Conservation (phyloP, 768 basidiomycete species). For the Pulveroboletus sp. region DNA sequence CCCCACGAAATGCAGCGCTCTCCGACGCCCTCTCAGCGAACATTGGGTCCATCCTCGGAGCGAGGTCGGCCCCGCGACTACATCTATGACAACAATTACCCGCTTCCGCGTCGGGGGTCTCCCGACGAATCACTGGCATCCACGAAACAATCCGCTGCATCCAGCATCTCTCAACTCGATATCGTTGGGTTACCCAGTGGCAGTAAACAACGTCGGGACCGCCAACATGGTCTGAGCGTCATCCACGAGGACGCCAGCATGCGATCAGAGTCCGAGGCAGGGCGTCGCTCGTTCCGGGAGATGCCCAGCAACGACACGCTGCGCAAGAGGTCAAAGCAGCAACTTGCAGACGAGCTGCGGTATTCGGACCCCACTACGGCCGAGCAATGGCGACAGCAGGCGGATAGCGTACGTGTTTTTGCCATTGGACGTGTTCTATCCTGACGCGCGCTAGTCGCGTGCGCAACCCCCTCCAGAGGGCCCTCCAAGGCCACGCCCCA, state of each 20-base stretch:
- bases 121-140: slow-evolving; percentile 30
- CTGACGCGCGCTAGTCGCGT: slow-evolving; percentile 14
- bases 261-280: slow-evolving; percentile 25
- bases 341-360: slow-evolving; percentile 33
- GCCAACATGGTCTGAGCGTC: slow-evolving; percentile 24
- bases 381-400: slow-evolving; percentile 31
- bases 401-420: slow-evolving; percentile 16
- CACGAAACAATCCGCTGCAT: slow-evolving; percentile 26
- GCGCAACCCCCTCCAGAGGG: slow-evolving; percentile 12
- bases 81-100: slow-evolving; percentile 19
- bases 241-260: slow-evolving; percentile 32
- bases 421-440: too few relatives aligned
- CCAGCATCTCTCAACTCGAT: slow-evolving; percentile 33
- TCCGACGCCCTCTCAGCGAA: slow-evolving; percentile 26
- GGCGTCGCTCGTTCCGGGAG: slow-evolving; percentile 11
- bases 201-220: slow-evolving; percentile 21
- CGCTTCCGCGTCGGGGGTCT: slow-evolving; percentile 21
- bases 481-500: slow-evolving; percentile 16
- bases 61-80: slow-evolving; percentile 22
- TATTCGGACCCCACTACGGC: slow-evolving; percentile 32
- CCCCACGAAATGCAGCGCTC: slow-evolving; percentile 46
- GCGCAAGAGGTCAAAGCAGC: slow-evolving; percentile 23
- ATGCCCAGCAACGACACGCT: slow-evolving; percentile 17
- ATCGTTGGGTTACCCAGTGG: slow-evolving; percentile 26
- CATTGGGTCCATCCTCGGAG: slow-evolving; percentile 18